These are phyloP conservation scores for Erysiphe pisi DNA, from an alignment of 2,329 filamentous ascomycete genomes.

Conservation along the genomic window DNA sequence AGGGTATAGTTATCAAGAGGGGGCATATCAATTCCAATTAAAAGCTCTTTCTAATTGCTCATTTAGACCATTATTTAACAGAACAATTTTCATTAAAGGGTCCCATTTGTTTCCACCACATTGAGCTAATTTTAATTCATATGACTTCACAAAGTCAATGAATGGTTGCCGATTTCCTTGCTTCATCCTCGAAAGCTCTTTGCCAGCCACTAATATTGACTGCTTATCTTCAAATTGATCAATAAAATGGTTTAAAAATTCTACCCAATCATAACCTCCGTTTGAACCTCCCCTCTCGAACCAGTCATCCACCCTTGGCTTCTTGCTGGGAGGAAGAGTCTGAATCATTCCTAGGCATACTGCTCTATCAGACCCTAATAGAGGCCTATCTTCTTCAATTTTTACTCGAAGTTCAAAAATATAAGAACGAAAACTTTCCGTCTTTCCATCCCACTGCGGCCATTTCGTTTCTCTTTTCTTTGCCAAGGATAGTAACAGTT, in stretches of 20 bases:
- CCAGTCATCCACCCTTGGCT: neutral
- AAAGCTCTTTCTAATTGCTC: neutral
- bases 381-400: neutral
- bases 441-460: neutral
- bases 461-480: neutral
- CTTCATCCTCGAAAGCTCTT: neutral
- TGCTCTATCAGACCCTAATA: neutral
- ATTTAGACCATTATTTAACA: neutral
- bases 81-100: neutral
- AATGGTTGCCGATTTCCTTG: constrained; percentile 1
- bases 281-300: neutral
- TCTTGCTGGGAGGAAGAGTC: neutral
- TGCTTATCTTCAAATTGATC: constrained; percentile 10
- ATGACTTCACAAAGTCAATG: neutral
- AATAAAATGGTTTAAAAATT: neutral
- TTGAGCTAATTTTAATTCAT: neutral
- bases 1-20: too few relatives aligned
- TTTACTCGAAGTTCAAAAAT: neutral
- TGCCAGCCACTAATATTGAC: neutral
- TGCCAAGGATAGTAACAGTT: too few relatives aligned
- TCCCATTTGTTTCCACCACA: neutral
- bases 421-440: neutral
- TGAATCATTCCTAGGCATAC: neutral
- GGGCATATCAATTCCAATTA: too few relatives aligned
- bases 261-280: neutral